A percentile compares a stretch with the other conserved stretches of the same genome.
phyloP scores from a whole-genome alignment of 116 monocot genomes.

The Trichopus zeylanicus region DNA sequence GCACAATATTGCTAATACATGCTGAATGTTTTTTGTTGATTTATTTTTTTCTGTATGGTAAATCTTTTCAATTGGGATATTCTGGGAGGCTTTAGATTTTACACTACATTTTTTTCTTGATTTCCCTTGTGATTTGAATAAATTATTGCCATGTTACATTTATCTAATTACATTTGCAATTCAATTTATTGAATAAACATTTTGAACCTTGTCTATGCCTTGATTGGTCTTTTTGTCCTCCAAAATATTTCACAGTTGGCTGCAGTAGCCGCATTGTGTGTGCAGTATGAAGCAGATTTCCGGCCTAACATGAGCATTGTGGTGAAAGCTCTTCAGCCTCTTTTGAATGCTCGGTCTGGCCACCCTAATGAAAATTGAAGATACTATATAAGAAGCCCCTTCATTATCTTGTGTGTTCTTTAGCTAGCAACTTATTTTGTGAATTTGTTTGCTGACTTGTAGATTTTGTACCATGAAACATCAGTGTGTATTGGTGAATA shows the following conservation, averaged over 20 bases:
- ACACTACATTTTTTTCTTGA: too few species aligned
- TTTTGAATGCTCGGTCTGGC: slow-evolving; percentile 35
- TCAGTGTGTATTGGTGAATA: background rate
- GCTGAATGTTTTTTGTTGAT: too few species aligned
- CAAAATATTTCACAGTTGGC: slow-evolving; percentile 22
- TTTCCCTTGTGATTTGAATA: too few species aligned
- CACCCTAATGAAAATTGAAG: slow-evolving; percentile 16
- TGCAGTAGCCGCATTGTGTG: slow-evolving; percentile 58
- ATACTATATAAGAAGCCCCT: background rate
- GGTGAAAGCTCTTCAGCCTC: slow-evolving; percentile 56
- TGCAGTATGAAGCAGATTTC: slow-evolving; percentile 71
- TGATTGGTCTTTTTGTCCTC: background rate
- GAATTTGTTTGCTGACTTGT: slow-evolving; percentile 1
- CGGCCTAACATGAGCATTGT: slow-evolving; percentile 69
- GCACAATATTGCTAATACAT: too few species aligned
- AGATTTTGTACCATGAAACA: background rate
- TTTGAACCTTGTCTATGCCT: background rate
- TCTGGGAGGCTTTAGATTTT: too few species aligned
- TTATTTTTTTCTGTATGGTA: too few species aligned
- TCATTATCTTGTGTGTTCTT: too few species aligned
- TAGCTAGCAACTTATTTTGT: too few species aligned
- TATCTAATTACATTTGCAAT: too few species aligned
- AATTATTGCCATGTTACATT: too few species aligned
- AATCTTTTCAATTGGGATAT: too few species aligned
- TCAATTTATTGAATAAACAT: too few species aligned